phyloP scores from a whole-genome alignment of 495 filamentous ascomycete species.

The Daldinia grandis region DNA sequence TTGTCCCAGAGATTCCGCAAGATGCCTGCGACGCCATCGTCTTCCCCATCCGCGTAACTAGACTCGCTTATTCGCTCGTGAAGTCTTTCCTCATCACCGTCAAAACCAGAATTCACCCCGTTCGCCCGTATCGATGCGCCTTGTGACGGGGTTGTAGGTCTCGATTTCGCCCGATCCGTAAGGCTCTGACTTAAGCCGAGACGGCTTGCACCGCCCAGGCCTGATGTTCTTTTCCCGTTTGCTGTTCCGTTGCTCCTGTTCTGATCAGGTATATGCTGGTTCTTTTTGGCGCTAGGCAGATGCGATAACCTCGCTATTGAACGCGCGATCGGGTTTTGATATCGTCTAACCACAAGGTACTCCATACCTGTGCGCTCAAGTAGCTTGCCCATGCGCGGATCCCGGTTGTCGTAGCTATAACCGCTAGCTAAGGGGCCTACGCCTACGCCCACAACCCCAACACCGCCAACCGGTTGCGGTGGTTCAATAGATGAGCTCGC shows the following conservation, averaged over 20 bases:
- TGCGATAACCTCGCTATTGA: conserved; percentile 63
- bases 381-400: conserved; percentile 63
- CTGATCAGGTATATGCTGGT: conserved; percentile 52
- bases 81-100: conserved; percentile 47
- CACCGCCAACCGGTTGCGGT: conserved; percentile 51
- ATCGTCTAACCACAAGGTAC: conserved; percentile 72
- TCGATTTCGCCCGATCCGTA: conserved; percentile 33
- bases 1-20: conserved; percentile 65
- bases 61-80: conserved; percentile 53
- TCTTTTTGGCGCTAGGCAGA: conserved; percentile 58
- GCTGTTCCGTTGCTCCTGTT: conserved; percentile 39
- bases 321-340: conserved; percentile 70
- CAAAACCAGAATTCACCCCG: conserved; percentile 52
- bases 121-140: conserved; percentile 42
- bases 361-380: conserved; percentile 71
- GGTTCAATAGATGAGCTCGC: conserved; percentile 72
- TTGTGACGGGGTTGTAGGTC: conserved; percentile 45
- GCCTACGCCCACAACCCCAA: conserved; percentile 43
- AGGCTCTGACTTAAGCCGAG: conserved; percentile 56
- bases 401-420: conserved; percentile 55
- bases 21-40: conserved; percentile 56
- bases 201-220: conserved; percentile 39
- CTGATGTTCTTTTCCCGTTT: conserved; percentile 38
- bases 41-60: conserved; percentile 53
- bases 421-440: conserved; percentile 50